phyloP scores from a whole-genome alignment of 768 basidiomycete genomes.

The Rickenella mellea region DNA sequence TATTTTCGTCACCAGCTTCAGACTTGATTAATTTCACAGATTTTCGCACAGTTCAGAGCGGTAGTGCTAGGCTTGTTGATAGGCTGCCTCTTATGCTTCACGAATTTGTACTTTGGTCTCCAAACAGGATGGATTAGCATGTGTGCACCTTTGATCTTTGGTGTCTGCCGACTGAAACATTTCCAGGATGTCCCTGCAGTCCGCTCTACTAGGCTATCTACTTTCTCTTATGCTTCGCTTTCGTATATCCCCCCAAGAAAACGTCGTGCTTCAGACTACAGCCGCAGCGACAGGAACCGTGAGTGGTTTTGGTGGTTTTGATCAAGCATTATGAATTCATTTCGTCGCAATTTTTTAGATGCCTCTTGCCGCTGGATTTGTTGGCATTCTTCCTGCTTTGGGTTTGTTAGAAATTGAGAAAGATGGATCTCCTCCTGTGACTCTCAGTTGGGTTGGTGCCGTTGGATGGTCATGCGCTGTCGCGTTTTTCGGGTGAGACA shows the following conservation, averaged over 20 bases:
- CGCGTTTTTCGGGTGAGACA: conserved; percentile 79
- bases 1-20: not conserved
- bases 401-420: conserved; percentile 60
- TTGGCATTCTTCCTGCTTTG: conserved; percentile 89
- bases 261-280: conserved; percentile 90
- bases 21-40: not conserved
- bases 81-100: conserved; percentile 84
- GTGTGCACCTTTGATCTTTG: conserved; percentile 28
- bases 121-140: conserved; percentile 90
- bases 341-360: conserved; percentile 30
- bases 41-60: conserved; percentile 32
- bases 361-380: conserved; percentile 82
- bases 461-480: conserved; percentile 84
- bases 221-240: conserved; percentile 64
- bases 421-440: conserved; percentile 72
- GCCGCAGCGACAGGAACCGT: conserved; percentile 86
- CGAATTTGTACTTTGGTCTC: conserved; percentile 81
- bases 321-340: not conserved
- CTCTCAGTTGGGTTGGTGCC: conserved; percentile 63
- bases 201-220: conserved; percentile 85
- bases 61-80: conserved; percentile 73
- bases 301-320: not conserved
- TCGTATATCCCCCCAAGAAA: conserved; percentile 82
- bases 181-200: conserved; percentile 89
- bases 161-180: conserved; percentile 1